Evolutionary conservation across 768 basidiomycete genomes (phyloP), one percentile per base, ranked within the genome.

Genomic region (Lactifluus piperatus): DNA sequence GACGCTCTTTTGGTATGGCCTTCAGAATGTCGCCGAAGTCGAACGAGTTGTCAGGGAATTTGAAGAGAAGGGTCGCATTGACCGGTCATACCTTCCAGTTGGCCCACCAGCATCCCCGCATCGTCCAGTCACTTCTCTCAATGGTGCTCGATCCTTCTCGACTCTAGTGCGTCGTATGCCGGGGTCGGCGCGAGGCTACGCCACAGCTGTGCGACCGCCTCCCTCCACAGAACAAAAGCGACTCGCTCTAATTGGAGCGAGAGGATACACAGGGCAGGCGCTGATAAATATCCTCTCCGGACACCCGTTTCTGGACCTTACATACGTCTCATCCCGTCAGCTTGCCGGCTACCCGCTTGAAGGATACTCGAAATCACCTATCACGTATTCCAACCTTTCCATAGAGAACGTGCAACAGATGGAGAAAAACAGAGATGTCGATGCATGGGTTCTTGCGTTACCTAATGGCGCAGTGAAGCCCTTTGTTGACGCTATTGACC

Each of bases 401-500:
- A 70, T 78, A 10, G 74, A 77, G 57, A 90, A 97, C 65, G 88
- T 97, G 10, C 85, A 91, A 70, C 76, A 74, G 69, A 88, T 99
- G 86, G 97, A 97, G 73, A 84, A 85, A 73, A 76, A 83, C 51
- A 86, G 88, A 9, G 88, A 88, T 68, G 92, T 99, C 18, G 95
- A 99, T 69, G 95, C 93, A 9, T 99, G 97, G 95, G 83, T 98
- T 54, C 94, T 97, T 90, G 97, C 97, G 2, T 80, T 99, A 49
- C 97, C 97, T n/a, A 99, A 98, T 65, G 97, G 97, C 20, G 81
- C 92, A 24, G 88, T 90, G 75, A 94, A 94, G 73, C 94, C 94
- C 0, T 99, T 95, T 69, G 93, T 99, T 34, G 93, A 94, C 67
- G 95, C 95, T 16, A 75, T 99, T 49, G 93, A 97, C 67, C 79